Evolutionary conservation across 148 eudicot species (phyloP), one percentile per base, ranked within the genome.

Genomic region (Rhododendron williamsianum): DNA sequence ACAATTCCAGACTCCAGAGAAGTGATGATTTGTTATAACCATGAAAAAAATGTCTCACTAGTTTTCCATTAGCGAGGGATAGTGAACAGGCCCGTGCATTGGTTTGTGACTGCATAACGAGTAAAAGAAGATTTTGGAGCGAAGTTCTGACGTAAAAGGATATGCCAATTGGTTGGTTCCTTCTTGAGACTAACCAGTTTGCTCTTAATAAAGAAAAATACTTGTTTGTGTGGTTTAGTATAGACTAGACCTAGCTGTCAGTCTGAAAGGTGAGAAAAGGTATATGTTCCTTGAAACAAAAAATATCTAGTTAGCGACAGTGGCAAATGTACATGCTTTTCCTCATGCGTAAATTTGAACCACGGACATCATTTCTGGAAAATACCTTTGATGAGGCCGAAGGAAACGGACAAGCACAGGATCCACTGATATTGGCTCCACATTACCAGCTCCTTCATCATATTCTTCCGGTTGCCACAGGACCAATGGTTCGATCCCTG

Each of bases 371-470:
- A 52, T 8, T 21, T 51, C 25, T 82, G 18, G 52, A 15, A 41
- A 73, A 49, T 95, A 97, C 99, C 99, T 95, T 89, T 97, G 99
- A 91, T 97, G 99, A 72, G 99, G 95, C 86, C 99, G 91, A 60
- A 97, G 96, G 87, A 94, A 97, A 33, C 89, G 93, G 87, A 94
- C 96, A 88, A 97, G 98, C 93, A 95, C 67, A 35, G 93, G 86
- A 83, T 97, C 99, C 79, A 97, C 99, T 72, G 76, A 76, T 72
- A 97, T 93, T 16, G 86, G 88, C 12, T 85, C 56, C 85, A 82
- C 82, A 54, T 76, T 86, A 82, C 48, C 76, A 83, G 83, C 89
- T 84, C 58, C 90, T 82, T 84, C 91, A 19, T 83, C 89, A 36
- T 83, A 63, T 54, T 94, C 98, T 58, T 94, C 98, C 46, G 93